Evolutionary conservation across 805 yeast genomes (phyloP).

Genomic region (Candida cerambycidarum): DNA sequence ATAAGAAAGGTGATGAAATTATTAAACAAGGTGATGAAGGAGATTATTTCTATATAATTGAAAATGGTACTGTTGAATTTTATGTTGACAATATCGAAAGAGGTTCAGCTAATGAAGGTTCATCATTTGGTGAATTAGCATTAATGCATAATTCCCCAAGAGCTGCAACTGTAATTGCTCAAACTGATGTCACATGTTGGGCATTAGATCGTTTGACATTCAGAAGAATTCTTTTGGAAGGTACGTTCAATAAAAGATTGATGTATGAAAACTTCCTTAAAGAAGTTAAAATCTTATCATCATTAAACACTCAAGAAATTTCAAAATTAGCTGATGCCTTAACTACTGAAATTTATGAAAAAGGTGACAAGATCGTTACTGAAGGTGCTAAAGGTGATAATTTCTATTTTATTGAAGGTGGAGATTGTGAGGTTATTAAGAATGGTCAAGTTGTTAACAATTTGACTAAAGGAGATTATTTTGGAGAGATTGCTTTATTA

Average conservation of each 20-base stretch:
- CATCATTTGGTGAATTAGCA: constrained; percentile 95
- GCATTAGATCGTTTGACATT: constrained; percentile 92
- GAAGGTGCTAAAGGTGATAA: constrained; percentile 73
- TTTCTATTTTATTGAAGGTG: constrained; percentile 58
- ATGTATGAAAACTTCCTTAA: constrained; percentile 87
- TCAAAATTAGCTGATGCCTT: constrained; percentile 94
- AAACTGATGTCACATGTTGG: constrained; percentile 72
- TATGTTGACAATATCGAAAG: constrained; percentile 70
- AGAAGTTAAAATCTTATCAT: constrained; percentile 77
- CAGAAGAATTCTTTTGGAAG: constrained; percentile 85
- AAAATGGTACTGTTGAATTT: constrained; percentile 80
- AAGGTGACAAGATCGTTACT: constrained; percentile 71
- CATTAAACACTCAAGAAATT: constrained; percentile 76
- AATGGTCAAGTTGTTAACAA: constrained; percentile 49
- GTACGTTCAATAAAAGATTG: constrained; percentile 84
- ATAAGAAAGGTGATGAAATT: constrained; percentile 59
- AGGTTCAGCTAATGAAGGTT: constrained; percentile 76
- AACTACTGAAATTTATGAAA: constrained; percentile 67
- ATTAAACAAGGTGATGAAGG: constrained; percentile 94
- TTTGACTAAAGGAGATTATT: constrained; percentile 82
- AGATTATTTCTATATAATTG: constrained; percentile 86
- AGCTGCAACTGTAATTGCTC: constrained; percentile 89
- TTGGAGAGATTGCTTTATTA: constrained; percentile 93
- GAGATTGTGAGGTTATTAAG: constrained; percentile 71
- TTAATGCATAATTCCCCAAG: constrained; percentile 97